phyloP scores from a whole-genome alignment of 257 asterid species.

The Solanum gracilifrons region DNA sequence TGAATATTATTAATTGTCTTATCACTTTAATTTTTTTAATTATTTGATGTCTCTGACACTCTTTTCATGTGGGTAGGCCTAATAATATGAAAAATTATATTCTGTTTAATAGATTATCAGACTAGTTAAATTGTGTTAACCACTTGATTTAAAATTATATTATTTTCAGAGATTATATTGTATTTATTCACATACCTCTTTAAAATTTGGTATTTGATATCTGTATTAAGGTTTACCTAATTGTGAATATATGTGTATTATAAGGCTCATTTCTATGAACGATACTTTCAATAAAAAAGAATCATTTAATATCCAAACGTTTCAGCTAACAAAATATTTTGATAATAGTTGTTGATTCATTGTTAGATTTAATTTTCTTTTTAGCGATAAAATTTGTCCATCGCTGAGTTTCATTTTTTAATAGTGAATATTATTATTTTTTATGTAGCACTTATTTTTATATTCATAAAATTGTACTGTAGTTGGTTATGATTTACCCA shows the following conservation, averaged over 20 bases:
- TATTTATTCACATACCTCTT: background rate
- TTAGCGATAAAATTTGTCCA: background rate
- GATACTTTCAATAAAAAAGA: too few relatives aligned
- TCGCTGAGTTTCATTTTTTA: too few relatives aligned
- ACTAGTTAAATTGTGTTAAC: background rate
- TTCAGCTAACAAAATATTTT: background rate
- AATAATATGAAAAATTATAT: background rate
- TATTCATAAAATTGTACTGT: background rate
- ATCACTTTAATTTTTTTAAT: background rate
- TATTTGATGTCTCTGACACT: background rate
- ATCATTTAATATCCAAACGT: background rate
- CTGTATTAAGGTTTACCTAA: rapidly evolving
- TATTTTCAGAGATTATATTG: background rate
- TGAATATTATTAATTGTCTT: background rate
- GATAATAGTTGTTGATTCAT: background rate
- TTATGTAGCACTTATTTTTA: background rate
- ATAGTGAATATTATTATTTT: background rate
- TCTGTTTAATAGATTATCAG: background rate
- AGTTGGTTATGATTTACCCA: background rate
- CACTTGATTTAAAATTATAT: background rate
- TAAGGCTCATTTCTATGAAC: background rate
- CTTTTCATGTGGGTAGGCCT: background rate
- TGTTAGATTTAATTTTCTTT: background rate
- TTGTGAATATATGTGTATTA: background rate
- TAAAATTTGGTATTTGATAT: background rate